Evolutionary conservation across 2,329 filamentous ascomycete genomes (phyloP).

Genomic region (Pseudodiploospora longispora): DNA sequence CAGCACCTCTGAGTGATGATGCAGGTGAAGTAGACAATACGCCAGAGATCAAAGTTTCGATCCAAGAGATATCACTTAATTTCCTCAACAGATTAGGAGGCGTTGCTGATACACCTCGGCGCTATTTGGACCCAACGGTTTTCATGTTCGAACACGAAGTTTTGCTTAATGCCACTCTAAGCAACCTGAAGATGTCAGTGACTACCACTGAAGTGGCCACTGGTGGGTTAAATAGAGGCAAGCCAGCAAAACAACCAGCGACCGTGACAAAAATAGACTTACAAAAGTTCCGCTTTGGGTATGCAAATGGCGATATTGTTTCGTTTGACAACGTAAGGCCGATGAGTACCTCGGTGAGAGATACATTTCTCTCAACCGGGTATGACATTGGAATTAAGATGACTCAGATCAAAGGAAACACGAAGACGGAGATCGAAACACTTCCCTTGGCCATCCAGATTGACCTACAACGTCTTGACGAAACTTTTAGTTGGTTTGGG

Average conservation of each 20-base stretch:
- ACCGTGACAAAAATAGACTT: slow-evolving; percentile 35
- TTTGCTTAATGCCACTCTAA: slow-evolving; percentile 42
- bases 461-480: slow-evolving; percentile 74
- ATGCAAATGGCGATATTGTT: slow-evolving; percentile 53
- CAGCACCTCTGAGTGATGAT: slow-evolving; percentile 10
- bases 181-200: slow-evolving; percentile 31
- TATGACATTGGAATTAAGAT: slow-evolving; percentile 51
- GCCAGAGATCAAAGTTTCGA: slow-evolving; percentile 35
- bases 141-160: slow-evolving; percentile 39
- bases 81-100: slow-evolving; percentile 48
- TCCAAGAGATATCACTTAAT: slow-evolving; percentile 44
- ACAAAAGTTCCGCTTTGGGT: slow-evolving; percentile 54
- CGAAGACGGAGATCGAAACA: slow-evolving; percentile 59
- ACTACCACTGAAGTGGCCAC: slow-evolving; percentile 14
- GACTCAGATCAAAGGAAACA: slow-evolving; percentile 33
- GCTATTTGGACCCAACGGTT: slow-evolving; percentile 32
- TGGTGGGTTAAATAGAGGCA: slow-evolving; percentile 6
- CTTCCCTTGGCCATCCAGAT: slow-evolving; percentile 68
- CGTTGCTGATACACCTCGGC: slow-evolving; percentile 41
- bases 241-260: slow-evolving; percentile 19
- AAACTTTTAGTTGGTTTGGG: slow-evolving; percentile 81
- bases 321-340: slow-evolving; percentile 52
- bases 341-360: slow-evolving; percentile 51
- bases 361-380: slow-evolving; percentile 48
- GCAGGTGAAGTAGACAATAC: slow-evolving; percentile 9